These are phyloP conservation scores for Aureobasidium zeae DNA, from an alignment of 2,329 filamentous ascomycete genomes.

Conservation along the genomic window DNA sequence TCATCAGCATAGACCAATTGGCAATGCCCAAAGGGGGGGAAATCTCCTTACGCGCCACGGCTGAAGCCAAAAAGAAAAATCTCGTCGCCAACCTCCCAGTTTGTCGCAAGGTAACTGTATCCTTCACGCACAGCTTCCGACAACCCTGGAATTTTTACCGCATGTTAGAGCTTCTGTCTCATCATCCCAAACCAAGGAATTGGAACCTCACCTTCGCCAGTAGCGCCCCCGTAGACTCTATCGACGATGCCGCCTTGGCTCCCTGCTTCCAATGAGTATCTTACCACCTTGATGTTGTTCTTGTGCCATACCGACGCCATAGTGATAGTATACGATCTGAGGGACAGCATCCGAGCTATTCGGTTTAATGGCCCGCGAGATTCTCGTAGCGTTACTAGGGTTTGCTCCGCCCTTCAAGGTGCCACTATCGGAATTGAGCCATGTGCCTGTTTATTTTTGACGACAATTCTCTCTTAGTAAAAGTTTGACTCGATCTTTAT, in stretches of 20 bases:
- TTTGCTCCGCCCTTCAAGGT: conserved; percentile 35
- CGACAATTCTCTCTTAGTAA: neutral
- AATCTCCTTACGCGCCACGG: conserved; percentile 35
- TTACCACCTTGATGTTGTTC: too few species aligned
- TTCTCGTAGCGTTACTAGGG: conserved; percentile 42
- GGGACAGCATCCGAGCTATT: conserved; percentile 40
- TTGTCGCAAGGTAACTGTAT: conserved; percentile 44
- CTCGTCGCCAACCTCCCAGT: conserved; percentile 44
- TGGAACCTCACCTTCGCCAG: conserved; percentile 27
- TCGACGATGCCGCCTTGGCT: conserved; percentile 33
- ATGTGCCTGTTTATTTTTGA: conserved; percentile 29
- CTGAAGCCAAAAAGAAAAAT: conserved; percentile 43
- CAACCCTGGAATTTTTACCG: conserved; percentile 27
- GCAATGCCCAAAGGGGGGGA: neutral
- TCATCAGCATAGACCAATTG: neutral
- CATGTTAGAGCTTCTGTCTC: neutral
- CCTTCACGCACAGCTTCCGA: conserved; percentile 40
- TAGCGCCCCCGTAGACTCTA: conserved; percentile 33
- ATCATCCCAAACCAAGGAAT: too few species aligned
- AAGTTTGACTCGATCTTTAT: too few species aligned
- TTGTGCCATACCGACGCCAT: conserved; percentile 35
- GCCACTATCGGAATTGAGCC: conserved; percentile 41
- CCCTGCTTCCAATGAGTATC: neutral
- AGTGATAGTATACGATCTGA: conserved; percentile 44
- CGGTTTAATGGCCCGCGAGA: conserved; percentile 41